Conservation (phyloP, 2,329 filamentous ascomycete genomes). For the Aspergillus sp. region DNA sequence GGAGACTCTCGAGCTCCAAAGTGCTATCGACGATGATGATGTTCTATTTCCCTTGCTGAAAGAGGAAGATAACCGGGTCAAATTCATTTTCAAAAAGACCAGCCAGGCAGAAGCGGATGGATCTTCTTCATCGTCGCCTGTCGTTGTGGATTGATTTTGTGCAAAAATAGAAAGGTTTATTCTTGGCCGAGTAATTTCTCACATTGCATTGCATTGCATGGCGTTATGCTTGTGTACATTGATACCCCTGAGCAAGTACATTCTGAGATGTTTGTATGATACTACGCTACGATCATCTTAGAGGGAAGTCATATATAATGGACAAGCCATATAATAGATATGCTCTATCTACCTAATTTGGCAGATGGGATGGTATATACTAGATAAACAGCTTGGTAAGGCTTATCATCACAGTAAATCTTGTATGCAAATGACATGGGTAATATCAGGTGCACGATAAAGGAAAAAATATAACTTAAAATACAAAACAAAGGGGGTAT, state of each 20-base stretch:
- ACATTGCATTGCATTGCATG: too few relatives aligned
- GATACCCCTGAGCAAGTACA: too few relatives aligned
- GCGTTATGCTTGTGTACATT: too few relatives aligned
- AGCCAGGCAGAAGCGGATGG: neutral
- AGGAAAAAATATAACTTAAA: neutral
- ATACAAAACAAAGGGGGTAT: conserved; percentile 3
- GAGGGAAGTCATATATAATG: neutral
- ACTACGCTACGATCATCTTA: too few relatives aligned
- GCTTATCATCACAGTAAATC: too few relatives aligned
- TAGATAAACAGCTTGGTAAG: too few relatives aligned
- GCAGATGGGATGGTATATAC: too few relatives aligned
- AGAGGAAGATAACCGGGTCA: conserved; percentile 35
- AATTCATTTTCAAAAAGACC: conserved; percentile 36
- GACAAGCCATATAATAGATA: neutral
- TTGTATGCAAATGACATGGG: too few relatives aligned
- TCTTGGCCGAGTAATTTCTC: too few relatives aligned
- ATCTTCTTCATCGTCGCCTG: neutral
- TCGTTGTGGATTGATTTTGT: conserved; percentile 1
- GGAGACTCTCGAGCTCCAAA: conserved; percentile 13
- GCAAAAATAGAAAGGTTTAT: neutral
- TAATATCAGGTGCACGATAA: too few relatives aligned
- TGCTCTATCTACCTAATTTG: neutral
- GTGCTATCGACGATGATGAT: conserved; percentile 27
- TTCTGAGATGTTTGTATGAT: too few relatives aligned
- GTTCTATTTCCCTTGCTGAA: conserved; percentile 30